Evolutionary conservation across 345 rosid species (phyloP), one percentile per base, ranked within the genome.

Genomic region (Limnanthes douglasii): DNA sequence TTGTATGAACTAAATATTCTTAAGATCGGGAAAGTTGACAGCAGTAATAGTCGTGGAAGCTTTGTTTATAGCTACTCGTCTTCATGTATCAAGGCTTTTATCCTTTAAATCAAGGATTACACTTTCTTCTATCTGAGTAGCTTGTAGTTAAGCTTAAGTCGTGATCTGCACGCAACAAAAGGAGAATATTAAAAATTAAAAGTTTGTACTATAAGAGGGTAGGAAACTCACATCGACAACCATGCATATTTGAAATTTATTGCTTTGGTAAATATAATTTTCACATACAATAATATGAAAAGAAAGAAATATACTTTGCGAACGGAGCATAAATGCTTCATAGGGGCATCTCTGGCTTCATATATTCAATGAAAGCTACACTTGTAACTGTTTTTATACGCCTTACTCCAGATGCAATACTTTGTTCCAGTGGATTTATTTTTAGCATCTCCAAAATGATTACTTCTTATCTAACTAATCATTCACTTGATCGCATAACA

Each of bases 321-420:
- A 55, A 58, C 68, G 21, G 78, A 72, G 64, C 95, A 78, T n/a
- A 88, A 57, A 17, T 69, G 73, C 59, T 64, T 73, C 76, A 88
- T 64, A 44, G 73, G 66, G 50, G 69, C 62, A 66, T 88, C 97
- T 37, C 93, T 61, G 43, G 69, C 54, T 60, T 74, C 30, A 76
- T 74, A 45, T 83, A 88, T 54, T 83, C 90, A 14, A 83, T 72
- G 60, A 65, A 88, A 56, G 93, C 78, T 67, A 83, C 97, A 21
- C 97, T 90, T 31, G 93, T 95, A 51, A 88, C 90, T 3, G 97
- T 95, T 72, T 88, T 90, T 15, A 88, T 76, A 29, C 95, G 82
- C 57, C 97, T 69, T 42, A 70, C 54, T 46, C 97, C 97, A 33
- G 97, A 76, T 45, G 97, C 95, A 70, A 88, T 70, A n/a, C 93